A percentile compares a stretch with the other conserved stretches of the same genome.
Evolutionary conservation across 768 basidiomycete genomes (phyloP).

Genomic region (Hypsizygus marmoreus): DNA sequence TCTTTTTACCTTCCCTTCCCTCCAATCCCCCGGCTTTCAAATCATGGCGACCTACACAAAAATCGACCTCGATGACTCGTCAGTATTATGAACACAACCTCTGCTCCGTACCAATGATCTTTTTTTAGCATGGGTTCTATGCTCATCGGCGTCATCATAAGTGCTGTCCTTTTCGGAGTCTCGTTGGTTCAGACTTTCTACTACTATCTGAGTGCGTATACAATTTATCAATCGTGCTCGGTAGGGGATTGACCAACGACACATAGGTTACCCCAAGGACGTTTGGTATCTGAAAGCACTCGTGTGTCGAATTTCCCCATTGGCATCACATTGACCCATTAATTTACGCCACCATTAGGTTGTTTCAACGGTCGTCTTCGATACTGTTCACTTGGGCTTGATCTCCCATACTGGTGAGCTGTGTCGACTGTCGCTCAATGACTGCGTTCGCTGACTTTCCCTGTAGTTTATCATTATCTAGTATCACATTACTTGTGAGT

Average conservation of each 20-base stretch:
- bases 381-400: slow-evolving; percentile 2
- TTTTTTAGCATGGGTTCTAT: slow-evolving; percentile 6
- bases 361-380: not conserved
- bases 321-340: not conserved
- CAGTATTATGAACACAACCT: not conserved
- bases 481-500: no score
- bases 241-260: not conserved
- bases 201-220: slow-evolving; percentile 7
- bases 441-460: not conserved
- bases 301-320: not conserved
- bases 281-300: not conserved
- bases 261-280: slow-evolving; percentile 1
- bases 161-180: slow-evolving; percentile 6
- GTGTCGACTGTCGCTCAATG: not conserved
- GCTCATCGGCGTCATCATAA: slow-evolving; percentile 13
- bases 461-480: slow-evolving; percentile 11
- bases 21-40: no score
- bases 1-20: no score
- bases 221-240: not conserved
- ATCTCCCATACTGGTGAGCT: slow-evolving; percentile 1
- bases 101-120: not conserved
- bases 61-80: slow-evolving; percentile 12
- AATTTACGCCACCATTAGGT: not conserved
- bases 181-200: slow-evolving; percentile 10
- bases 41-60: no score